A percentile compares a stretch with the other conserved stretches of the same genome.
Conservation (phyloP, 768 basidiomycete genomes). For the Roridomyces roridus region DNA sequence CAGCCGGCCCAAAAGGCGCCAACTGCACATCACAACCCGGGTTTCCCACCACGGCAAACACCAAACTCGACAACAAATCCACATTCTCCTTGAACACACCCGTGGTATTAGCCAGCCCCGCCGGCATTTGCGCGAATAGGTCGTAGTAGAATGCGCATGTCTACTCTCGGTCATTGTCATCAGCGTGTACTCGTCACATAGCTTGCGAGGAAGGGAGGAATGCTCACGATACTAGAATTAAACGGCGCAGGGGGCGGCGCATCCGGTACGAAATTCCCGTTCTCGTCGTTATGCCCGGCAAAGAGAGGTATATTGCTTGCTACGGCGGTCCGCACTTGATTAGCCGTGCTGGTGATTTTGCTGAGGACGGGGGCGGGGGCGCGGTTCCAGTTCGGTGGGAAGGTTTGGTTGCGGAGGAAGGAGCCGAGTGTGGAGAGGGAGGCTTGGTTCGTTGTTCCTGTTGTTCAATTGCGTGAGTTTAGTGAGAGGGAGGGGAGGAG, state of each 20-base stretch:
- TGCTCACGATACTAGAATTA: not conserved
- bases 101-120: not conserved
- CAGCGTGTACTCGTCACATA: too few species aligned
- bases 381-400: slow-evolving; percentile 6
- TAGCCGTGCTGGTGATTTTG: not conserved
- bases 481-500: too few species aligned
- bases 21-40: not conserved
- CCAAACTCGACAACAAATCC: not conserved
- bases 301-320: not conserved
- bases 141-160: not conserved
- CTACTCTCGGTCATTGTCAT: too few species aligned
- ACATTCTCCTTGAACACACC: not conserved
- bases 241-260: not conserved
- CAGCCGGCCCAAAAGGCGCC: not conserved
- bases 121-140: not conserved
- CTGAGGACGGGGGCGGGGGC: not conserved
- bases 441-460: not conserved
- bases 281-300: not conserved
- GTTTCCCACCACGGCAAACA: not conserved
- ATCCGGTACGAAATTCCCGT: not conserved
- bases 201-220: not conserved
- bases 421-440: not conserved
- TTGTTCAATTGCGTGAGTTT: not conserved
- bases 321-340: too few species aligned
- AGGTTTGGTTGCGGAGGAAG: slow-evolving; percentile 7